Evolutionary conservation across 257 asterid species (phyloP).

Genomic region (Fraxinus americana): DNA sequence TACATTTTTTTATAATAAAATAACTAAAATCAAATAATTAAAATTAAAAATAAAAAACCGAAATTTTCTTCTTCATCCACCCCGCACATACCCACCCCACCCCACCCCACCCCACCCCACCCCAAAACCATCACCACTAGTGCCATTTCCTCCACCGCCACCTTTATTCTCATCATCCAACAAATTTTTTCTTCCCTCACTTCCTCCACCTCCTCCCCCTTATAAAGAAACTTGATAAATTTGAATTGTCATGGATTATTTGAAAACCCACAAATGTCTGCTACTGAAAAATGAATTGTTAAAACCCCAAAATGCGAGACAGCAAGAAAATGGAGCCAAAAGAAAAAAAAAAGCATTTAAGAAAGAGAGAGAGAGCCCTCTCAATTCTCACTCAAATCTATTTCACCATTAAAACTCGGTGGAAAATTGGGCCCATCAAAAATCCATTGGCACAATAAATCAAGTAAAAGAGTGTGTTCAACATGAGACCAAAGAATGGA

Average conservation of each 20-base stretch:
- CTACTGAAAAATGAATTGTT: conserved; percentile 35
- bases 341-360: conserved; percentile 28
- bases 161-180: no score
- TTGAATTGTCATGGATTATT: conserved; percentile 14
- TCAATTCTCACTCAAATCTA: conserved; percentile 23
- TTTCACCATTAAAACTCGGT: conserved; percentile 33
- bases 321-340: conserved; percentile 50
- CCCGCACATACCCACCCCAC: no score
- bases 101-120: no score
- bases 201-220: no score
- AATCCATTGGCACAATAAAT: conserved; percentile 41
- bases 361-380: conserved; percentile 29
- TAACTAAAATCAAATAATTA: no score
- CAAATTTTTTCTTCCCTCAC: no score
- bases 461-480: conserved; percentile 44
- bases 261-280: conserved; percentile 31
- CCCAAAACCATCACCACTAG: no score
- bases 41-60: no score
- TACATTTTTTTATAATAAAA: no score
- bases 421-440: conserved; percentile 60
- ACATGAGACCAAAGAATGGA: conserved; percentile 24
- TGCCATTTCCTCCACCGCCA: no score
- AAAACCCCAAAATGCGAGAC: conserved; percentile 51
- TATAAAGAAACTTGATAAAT: conserved; percentile 22
- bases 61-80: no score